A percentile compares a stretch with the other conserved stretches of the same genome.
phyloP scores from a whole-genome alignment of 2,329 filamentous ascomycete species.

The Monilinia vaccinii-corymbosi region DNA sequence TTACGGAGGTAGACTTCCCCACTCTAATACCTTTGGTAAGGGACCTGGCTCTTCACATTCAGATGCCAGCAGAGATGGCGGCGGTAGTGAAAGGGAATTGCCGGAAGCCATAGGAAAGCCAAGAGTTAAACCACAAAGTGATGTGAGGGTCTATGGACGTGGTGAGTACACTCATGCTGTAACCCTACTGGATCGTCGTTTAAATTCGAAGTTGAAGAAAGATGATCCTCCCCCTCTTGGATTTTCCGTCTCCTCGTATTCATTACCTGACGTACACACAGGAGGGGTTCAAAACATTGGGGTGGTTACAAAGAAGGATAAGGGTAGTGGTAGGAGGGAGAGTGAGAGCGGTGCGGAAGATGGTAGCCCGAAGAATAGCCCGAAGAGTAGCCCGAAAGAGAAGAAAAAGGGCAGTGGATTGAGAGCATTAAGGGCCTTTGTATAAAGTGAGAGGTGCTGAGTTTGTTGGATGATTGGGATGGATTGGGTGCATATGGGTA shows the following conservation, averaged over 20 bases:
- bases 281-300: slow-evolving; percentile 7
- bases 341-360: slow-evolving; percentile 15
- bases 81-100: slow-evolving; percentile 6
- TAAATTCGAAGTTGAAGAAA: background rate
- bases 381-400: too few species aligned
- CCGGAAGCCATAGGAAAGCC: slow-evolving; percentile 34
- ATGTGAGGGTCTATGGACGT: slow-evolving; percentile 44
- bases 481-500: background rate
- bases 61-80: background rate
- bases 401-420: background rate
- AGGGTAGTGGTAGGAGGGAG: background rate
- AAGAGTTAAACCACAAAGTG: slow-evolving; percentile 39
- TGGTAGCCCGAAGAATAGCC: slow-evolving; percentile 12
- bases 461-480: background rate
- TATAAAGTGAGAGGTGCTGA: slow-evolving; percentile 1
- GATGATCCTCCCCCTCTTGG: background rate
- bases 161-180: slow-evolving; percentile 33
- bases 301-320: background rate
- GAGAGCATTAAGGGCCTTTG: slow-evolving; percentile 3
- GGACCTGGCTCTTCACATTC: slow-evolving; percentile 4
- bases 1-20: slow-evolving; percentile 3
- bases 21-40: background rate
- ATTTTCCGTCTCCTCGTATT: background rate
- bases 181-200: background rate
- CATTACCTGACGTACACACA: background rate